Percentiles rank a stretch among this genome's conserved stretches.
Conservation (phyloP, 2,329 filamentous ascomycete genomes). For the Fusarium nisikadoi region DNA sequence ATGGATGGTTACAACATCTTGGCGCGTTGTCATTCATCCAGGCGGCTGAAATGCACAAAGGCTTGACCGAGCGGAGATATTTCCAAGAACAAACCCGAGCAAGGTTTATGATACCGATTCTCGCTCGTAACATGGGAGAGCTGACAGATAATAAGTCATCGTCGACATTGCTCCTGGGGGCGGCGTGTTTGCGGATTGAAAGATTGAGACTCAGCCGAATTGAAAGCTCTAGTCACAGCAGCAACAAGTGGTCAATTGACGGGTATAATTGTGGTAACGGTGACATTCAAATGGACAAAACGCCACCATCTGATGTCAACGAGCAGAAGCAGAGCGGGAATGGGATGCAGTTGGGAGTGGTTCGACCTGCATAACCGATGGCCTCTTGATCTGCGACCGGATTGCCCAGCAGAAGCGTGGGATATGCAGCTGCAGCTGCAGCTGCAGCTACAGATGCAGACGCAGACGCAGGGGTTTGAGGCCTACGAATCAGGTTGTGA, state of each 20-base stretch:
- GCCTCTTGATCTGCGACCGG: conserved; percentile 51
- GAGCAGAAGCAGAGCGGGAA: conserved; percentile 24
- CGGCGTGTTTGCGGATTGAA: not conserved
- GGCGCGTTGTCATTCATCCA: conserved; percentile 16
- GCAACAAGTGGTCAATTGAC: not conserved
- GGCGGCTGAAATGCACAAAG: conserved; percentile 18
- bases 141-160: conserved; percentile 13
- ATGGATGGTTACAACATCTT: not conserved
- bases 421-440: conserved; percentile 25
- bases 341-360: conserved; percentile 42
- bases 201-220: not conserved
- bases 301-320: conserved; percentile 41
- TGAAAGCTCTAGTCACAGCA: not conserved
- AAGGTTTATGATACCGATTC: conserved; percentile 14
- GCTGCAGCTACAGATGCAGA: not conserved
- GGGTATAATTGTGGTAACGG: conserved; percentile 3
- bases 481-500: conserved; percentile 40
- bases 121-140: not conserved
- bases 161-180: not conserved
- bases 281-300: conserved; percentile 17
- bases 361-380: conserved; percentile 54
- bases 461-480: conserved; percentile 27
- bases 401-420: conserved; percentile 49
- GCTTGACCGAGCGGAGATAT: conserved; percentile 28
- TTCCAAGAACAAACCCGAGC: conserved; percentile 25